Base-by-base conservation (phyloP, 371 early-diverging fungal genomes). In the Mucor indicus region DNA sequence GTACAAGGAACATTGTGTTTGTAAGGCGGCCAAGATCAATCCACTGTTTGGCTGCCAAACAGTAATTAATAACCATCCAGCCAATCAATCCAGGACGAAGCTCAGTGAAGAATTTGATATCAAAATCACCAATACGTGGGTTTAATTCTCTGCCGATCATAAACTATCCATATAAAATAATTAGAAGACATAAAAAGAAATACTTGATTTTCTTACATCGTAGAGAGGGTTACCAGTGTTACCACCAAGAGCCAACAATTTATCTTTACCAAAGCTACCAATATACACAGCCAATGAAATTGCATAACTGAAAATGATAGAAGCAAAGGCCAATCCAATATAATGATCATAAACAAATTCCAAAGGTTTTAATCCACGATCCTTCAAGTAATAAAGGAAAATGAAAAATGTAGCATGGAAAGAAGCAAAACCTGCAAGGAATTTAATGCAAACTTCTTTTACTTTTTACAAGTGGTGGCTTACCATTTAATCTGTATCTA, bases 71-170 rank as follows among this genome's bases (percentile, higher is more conserved):
- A 19, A 91, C 39, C 33, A 85, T 41, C 93, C 91, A 91, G 38
- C 90, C 91, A 57, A 95, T 81, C 45, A 95, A 67, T 4, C 95
- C 95, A 30, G 95, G 92, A 32, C 98, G 83, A 45, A 95, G 83
- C 75, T 95, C 96, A 42, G 86, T 84, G 53, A 96, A 89, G 62
- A 87, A 90, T 75, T 97, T 97, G 72, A 95, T 77, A 60, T 97
- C 96, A 45, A 96, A 85, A n/a, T 69, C 57, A 23, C 81, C 82
- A 44, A 87, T 68, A 33, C 93, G 85, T 50, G 96, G 98, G 71
- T 94, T 95, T 48, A 91, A 74, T 57, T 90, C 89, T 50, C 89
- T 81, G 41, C 92, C 92, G 50, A 92, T 86, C 63, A 85, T 84
- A 50, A 84, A 90, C 81, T 79, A 55, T 27, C 5, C 11, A 27